These are phyloP conservation scores for Fusarium sororula DNA, from an alignment of 2,329 filamentous ascomycete species.

Conservation along the genomic window DNA sequence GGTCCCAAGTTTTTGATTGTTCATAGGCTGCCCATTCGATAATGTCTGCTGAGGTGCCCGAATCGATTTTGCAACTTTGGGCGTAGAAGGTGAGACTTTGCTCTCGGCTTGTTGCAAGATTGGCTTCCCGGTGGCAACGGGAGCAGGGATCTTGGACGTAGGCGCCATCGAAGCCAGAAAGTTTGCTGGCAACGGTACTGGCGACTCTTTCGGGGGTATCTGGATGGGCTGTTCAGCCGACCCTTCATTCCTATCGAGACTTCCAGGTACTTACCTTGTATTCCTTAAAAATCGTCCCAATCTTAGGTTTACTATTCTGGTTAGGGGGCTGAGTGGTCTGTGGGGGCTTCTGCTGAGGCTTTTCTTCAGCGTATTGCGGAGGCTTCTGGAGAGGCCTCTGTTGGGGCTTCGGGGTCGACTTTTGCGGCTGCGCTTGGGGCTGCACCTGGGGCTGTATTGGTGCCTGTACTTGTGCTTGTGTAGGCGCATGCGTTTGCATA, in stretches of 20 bases:
- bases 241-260: slow-evolving; percentile 34
- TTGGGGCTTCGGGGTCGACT: background rate
- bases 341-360: background rate
- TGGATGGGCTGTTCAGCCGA: slow-evolving; percentile 45
- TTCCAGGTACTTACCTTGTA: slow-evolving; percentile 47
- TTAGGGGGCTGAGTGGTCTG: slow-evolving; percentile 4
- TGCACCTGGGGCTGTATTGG: background rate
- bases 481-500: background rate
- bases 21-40: slow-evolving; percentile 10
- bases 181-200: slow-evolving; percentile 55
- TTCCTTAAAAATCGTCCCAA: slow-evolving; percentile 39
- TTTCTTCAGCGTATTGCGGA: background rate
- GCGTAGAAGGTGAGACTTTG: background rate
- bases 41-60: slow-evolving; percentile 15
- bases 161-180: slow-evolving; percentile 54
- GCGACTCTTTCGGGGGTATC: slow-evolving; percentile 54
- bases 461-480: background rate
- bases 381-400: background rate
- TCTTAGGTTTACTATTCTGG: slow-evolving; percentile 39
- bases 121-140: slow-evolving; percentile 24
- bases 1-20: background rate
- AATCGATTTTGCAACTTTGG: background rate
- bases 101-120: slow-evolving; percentile 15
- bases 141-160: slow-evolving; percentile 31
- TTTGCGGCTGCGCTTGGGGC: background rate